Conservation (phyloP, 2,329 filamentous ascomycete species). For the Aureobasidium melanogenum region DNA sequence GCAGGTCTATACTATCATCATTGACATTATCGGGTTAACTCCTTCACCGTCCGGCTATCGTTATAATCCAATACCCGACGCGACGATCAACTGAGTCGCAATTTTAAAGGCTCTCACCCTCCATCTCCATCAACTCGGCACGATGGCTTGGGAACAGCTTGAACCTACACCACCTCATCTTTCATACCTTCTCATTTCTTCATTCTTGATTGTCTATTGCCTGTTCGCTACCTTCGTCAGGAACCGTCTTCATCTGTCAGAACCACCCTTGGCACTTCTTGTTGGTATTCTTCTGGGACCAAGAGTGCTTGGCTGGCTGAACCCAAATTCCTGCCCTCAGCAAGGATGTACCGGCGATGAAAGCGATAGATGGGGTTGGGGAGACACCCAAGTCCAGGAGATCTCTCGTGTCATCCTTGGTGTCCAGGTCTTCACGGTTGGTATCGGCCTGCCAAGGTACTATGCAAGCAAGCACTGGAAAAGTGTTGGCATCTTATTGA, state of each 20-base stretch:
- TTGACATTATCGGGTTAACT: neutral
- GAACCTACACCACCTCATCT: slow-evolving; percentile 39
- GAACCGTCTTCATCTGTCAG: slow-evolving; percentile 40
- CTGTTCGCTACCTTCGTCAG: slow-evolving; percentile 39
- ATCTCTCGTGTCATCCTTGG: slow-evolving; percentile 38
- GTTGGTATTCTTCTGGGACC: slow-evolving; percentile 39
- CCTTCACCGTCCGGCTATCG: neutral
- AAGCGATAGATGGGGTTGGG: slow-evolving; percentile 31
- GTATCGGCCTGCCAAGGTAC: slow-evolving; percentile 29
- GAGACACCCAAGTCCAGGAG: slow-evolving; percentile 34
- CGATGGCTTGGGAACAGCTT: slow-evolving; percentile 35
- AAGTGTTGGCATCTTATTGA: slow-evolving; percentile 39
- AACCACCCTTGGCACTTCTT: slow-evolving; percentile 39
- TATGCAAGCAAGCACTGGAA: slow-evolving; percentile 46
- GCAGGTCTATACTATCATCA: neutral
- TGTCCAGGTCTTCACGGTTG: slow-evolving; percentile 32
- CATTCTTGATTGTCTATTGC: slow-evolving; percentile 38
- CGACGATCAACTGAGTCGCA: slow-evolving; percentile 7
- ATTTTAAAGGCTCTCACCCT: neutral
- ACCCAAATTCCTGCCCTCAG: slow-evolving; percentile 30
- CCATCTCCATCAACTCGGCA: neutral
- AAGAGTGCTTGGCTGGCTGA: slow-evolving; percentile 30
- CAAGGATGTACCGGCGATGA: slow-evolving; percentile 17
- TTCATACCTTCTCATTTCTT: slow-evolving; percentile 36
- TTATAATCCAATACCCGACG: neutral